phyloP scores from a whole-genome alignment of 768 basidiomycete genomes.

The Dacryopinax spathularia region DNA sequence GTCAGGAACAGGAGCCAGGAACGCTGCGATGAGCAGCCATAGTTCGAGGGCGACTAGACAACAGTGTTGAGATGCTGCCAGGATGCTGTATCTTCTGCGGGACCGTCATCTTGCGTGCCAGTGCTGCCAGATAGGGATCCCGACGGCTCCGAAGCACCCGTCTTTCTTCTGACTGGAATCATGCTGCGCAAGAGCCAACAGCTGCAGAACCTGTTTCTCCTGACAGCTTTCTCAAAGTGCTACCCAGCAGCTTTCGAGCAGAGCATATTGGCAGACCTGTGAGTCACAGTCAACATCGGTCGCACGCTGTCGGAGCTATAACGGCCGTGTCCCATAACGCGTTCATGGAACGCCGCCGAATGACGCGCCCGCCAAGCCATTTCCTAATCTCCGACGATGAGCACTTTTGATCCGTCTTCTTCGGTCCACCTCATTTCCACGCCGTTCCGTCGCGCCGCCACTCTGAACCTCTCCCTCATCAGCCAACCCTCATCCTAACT shows the following conservation, averaged over 20 bases:
- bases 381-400: too few relatives aligned
- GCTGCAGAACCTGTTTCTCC: too few relatives aligned
- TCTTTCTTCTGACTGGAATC: background rate
- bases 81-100: background rate
- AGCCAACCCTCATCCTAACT: background rate
- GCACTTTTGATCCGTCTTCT: background rate
- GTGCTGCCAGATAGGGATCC: background rate
- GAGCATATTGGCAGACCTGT: too few relatives aligned
- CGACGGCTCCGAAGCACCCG: background rate
- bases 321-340: too few relatives aligned
- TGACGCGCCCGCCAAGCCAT: too few relatives aligned
- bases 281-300: too few relatives aligned
- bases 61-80: background rate
- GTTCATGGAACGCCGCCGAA: too few relatives aligned
- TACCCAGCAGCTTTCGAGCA: too few relatives aligned
- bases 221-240: too few relatives aligned
- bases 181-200: too few relatives aligned
- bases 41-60: background rate
- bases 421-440: background rate
- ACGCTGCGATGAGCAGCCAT: background rate
- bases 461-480: background rate
- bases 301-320: too few relatives aligned
- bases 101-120: background rate
- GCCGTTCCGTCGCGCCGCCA: background rate
- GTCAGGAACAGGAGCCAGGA: background rate